These are phyloP conservation scores for Baffinella frigidus DNA, from an alignment of 208 protist genomes.

Conservation along the genomic window DNA sequence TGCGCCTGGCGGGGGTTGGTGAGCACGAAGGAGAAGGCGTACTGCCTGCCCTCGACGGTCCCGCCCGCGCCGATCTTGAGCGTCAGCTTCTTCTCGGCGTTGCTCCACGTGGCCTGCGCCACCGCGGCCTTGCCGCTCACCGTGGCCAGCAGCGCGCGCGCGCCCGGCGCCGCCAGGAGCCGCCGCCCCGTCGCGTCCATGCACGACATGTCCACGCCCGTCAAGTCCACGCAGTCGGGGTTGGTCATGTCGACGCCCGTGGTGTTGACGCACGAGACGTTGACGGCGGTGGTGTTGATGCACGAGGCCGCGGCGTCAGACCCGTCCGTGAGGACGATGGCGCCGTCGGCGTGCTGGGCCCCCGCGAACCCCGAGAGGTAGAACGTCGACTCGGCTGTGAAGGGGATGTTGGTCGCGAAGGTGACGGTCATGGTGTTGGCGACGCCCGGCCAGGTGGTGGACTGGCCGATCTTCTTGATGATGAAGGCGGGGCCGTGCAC, in stretches of 20 bases:
- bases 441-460: background rate
- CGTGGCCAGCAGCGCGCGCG: too few species aligned
- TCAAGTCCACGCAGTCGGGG: too few species aligned
- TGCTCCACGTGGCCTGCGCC: too few species aligned
- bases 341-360: background rate
- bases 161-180: too few species aligned
- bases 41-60: background rate
- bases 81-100: too few species aligned
- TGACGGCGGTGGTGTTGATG: background rate
- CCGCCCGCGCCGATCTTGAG: background rate
- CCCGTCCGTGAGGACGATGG: background rate
- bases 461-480: slow-evolving; percentile 4
- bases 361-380: background rate
- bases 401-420: background rate
- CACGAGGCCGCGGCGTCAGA: background rate
- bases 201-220: too few species aligned
- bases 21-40: background rate
- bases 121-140: too few species aligned
- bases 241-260: too few species aligned
- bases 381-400: background rate
- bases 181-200: too few species aligned
- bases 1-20: background rate
- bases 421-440: background rate
- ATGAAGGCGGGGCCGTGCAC: slow-evolving; percentile 8
- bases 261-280: background rate